Evolutionary conservation across 163 green algal genomes (phyloP).

Genomic region (Smithsoniella earleae): DNA sequence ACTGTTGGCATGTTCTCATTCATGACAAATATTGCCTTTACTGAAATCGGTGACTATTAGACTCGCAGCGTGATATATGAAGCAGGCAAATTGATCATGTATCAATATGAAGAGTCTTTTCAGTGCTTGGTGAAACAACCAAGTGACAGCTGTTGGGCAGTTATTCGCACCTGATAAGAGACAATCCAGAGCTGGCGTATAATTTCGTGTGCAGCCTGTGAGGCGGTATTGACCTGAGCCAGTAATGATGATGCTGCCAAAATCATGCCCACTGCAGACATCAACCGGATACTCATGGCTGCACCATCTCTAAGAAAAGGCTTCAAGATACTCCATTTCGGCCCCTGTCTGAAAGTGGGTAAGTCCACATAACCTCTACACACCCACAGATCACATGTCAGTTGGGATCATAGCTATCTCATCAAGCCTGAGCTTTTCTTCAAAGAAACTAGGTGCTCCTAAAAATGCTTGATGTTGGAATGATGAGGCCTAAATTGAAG

Average conservation of each 20-base stretch:
- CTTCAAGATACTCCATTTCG: neutral
- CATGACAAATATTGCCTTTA: too few relatives aligned
- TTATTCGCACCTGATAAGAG: neutral
- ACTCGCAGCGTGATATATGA: neutral
- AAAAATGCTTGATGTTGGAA: neutral
- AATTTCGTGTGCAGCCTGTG: slow-evolving; percentile 15
- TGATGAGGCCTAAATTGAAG: neutral
- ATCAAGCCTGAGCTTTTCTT: too few relatives aligned
- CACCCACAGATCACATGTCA: neutral
- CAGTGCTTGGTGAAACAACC: neutral
- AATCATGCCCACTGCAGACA: neutral
- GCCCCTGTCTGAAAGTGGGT: neutral
- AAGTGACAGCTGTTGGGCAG: neutral
- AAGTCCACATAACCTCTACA: neutral
- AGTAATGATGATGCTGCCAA: slow-evolving; percentile 19
- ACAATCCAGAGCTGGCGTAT: slow-evolving; percentile 17
- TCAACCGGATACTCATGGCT: neutral
- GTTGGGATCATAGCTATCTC: too few relatives aligned
- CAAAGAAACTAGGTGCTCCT: too few relatives aligned
- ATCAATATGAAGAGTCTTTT: neutral
- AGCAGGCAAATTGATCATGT: neutral
- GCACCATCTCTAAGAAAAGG: neutral
- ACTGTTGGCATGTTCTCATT: too few relatives aligned
- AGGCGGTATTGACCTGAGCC: slow-evolving; percentile 1
- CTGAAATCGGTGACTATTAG: too few relatives aligned